phyloP scores from a whole-genome alignment of 352 stramenopile species.

The Sclerospora graminicola region DNA sequence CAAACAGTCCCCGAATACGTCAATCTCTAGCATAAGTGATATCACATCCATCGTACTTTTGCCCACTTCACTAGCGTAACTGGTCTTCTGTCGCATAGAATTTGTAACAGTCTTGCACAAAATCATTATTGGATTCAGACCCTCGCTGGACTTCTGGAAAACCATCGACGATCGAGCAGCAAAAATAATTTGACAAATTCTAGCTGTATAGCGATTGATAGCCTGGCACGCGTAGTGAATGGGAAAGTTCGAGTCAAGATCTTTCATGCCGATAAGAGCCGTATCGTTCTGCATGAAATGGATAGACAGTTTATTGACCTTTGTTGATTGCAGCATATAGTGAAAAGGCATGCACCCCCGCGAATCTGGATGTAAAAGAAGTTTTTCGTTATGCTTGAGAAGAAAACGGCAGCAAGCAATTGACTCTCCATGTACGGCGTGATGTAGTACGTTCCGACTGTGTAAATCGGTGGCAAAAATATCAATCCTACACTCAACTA shows the following conservation, averaged over 20 bases:
- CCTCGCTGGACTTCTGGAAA: slow-evolving; percentile 27
- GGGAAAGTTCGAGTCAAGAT: slow-evolving; percentile 35
- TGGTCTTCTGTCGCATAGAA: background rate
- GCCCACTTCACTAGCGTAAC: slow-evolving; percentile 6
- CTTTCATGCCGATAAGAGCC: slow-evolving; percentile 27
- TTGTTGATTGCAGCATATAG: slow-evolving; percentile 33
- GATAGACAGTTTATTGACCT: slow-evolving; percentile 41
- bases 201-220: slow-evolving; percentile 34
- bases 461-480: slow-evolving; percentile 36
- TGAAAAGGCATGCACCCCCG: slow-evolving; percentile 45
- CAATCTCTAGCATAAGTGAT: slow-evolving; percentile 41
- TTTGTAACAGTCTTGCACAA: slow-evolving; percentile 27
- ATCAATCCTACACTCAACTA: slow-evolving; percentile 33
- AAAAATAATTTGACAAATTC: slow-evolving; percentile 41
- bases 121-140: slow-evolving; percentile 34
- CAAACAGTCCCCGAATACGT: slow-evolving; percentile 49
- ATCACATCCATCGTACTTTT: slow-evolving; percentile 25
- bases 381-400: slow-evolving; percentile 26
- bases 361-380: slow-evolving; percentile 46
- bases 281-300: slow-evolving; percentile 21
- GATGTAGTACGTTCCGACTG: slow-evolving; percentile 44
- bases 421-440: slow-evolving; percentile 35
- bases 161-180: slow-evolving; percentile 22
- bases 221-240: slow-evolving; percentile 57
- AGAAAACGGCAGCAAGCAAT: slow-evolving; percentile 25